These are phyloP conservation scores for Saccharomycopsis crataegensis DNA, from an alignment of 1,139 yeast genomes.

Conservation along the genomic window DNA sequence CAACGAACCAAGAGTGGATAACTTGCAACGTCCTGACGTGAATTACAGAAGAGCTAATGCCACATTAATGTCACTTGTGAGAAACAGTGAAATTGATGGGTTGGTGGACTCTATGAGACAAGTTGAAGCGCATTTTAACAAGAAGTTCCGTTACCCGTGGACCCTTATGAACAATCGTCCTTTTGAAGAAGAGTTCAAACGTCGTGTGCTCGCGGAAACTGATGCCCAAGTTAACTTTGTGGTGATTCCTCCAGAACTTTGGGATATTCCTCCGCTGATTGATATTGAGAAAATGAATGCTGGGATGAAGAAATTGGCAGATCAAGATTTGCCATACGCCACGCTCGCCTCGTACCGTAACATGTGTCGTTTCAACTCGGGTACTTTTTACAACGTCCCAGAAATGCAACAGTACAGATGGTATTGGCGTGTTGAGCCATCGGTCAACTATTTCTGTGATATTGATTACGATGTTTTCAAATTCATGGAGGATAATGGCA, in stretches of 20 bases:
- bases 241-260: conserved; percentile 42
- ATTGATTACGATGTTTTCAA: conserved; percentile 71
- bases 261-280: conserved; percentile 60
- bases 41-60: conserved; percentile 39
- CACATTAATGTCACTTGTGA: conserved; percentile 61
- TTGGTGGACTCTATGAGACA: conserved; percentile 47
- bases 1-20: conserved; percentile 43
- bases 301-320: conserved; percentile 36
- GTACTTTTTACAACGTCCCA: conserved; percentile 59
- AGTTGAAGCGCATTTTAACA: conserved; percentile 60
- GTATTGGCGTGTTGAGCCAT: conserved; percentile 80
- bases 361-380: conserved; percentile 71
- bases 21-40: conserved; percentile 23
- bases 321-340: conserved; percentile 57
- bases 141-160: conserved; percentile 70
- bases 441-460: conserved; percentile 58
- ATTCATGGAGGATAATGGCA: conserved; percentile 57
- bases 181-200: conserved; percentile 51
- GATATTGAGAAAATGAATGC: conserved; percentile 37
- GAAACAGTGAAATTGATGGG: conserved; percentile 50
- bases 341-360: conserved; percentile 53
- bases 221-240: conserved; percentile 54
- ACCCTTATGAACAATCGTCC: conserved; percentile 69
- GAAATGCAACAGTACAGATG: conserved; percentile 47
- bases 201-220: conserved; percentile 23